Percentiles rank a stretch among this genome's conserved stretches.
These are phyloP conservation scores for Colletotrichum siamense DNA, from an alignment of 2,329 filamentous ascomycete species.

Conservation along the genomic window DNA sequence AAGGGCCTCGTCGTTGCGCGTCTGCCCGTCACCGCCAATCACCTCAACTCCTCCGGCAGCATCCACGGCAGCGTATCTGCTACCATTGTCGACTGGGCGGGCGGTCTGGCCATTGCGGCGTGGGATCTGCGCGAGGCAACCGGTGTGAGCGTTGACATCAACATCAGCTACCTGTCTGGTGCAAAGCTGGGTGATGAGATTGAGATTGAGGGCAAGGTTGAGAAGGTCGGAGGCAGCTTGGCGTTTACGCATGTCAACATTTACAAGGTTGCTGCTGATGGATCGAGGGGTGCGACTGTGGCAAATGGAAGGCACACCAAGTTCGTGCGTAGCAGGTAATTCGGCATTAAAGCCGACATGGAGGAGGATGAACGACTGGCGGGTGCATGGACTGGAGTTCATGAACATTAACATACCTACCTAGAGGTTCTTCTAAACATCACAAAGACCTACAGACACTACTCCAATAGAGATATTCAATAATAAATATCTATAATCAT, in stretches of 20 bases:
- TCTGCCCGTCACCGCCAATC: constrained; percentile 20
- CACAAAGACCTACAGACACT: not conserved
- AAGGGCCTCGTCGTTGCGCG: constrained; percentile 24
- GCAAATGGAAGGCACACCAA: constrained; percentile 22
- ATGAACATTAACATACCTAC: not conserved
- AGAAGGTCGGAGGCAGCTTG: constrained; percentile 70
- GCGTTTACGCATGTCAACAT: constrained; percentile 53
- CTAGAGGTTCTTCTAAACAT: not conserved
- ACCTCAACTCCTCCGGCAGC: constrained; percentile 46
- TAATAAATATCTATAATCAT: too few species aligned
- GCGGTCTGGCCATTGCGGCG: constrained; percentile 73
- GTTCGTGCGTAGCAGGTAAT: constrained; percentile 18
- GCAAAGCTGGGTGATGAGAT: constrained; percentile 70
- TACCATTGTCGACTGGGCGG: constrained; percentile 75
- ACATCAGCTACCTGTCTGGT: constrained; percentile 71
- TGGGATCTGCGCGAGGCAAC: constrained; percentile 67
- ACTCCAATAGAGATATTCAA: not conserved
- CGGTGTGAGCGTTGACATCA: constrained; percentile 77
- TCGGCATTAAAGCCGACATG: too few species aligned
- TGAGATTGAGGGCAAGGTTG: constrained; percentile 70
- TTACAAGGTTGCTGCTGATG: constrained; percentile 20
- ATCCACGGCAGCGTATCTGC: constrained; percentile 77
- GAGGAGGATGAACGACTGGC: not conserved
- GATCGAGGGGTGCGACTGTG: constrained; percentile 14
- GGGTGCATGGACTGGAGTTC: too few species aligned